Evolutionary conservation across 108 stramenopile species (phyloP).

Genomic region (Cyclotella atomus): DNA sequence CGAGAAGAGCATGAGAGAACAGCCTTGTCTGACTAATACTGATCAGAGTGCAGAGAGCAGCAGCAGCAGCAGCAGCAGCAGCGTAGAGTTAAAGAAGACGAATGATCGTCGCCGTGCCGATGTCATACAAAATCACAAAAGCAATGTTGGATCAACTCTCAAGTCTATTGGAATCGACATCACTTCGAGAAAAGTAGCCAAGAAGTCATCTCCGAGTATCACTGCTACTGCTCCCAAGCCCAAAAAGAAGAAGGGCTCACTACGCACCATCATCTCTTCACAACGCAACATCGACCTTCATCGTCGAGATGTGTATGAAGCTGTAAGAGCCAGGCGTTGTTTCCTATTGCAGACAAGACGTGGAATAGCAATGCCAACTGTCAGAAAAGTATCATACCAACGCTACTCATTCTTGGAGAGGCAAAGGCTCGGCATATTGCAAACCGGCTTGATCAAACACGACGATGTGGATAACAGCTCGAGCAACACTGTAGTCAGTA

Average conservation of each 20-base stretch:
- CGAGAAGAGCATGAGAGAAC: neutral
- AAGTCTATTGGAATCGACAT: conserved; percentile 9
- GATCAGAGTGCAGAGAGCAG: no score
- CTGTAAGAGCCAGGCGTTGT: neutral
- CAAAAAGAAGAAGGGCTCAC: neutral
- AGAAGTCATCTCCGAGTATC: neutral
- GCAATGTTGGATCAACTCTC: conserved; percentile 12
- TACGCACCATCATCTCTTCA: neutral
- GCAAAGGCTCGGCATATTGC: neutral
- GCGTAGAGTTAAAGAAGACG: neutral
- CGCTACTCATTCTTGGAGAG: conserved; percentile 4
- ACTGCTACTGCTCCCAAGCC: neutral
- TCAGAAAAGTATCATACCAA: neutral
- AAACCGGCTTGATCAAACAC: neutral
- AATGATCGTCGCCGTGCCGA: neutral
- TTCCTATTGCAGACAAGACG: neutral
- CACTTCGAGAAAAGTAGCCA: neutral
- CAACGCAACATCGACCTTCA: neutral
- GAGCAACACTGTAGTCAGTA: neutral
- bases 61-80: no score
- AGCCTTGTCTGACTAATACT: no score
- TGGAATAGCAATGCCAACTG: neutral
- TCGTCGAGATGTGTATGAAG: conserved; percentile 7
- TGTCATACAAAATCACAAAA: neutral
- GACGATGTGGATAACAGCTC: neutral